phyloP scores from a whole-genome alignment of 441 rosid species.

The Adansonia gregorii region DNA sequence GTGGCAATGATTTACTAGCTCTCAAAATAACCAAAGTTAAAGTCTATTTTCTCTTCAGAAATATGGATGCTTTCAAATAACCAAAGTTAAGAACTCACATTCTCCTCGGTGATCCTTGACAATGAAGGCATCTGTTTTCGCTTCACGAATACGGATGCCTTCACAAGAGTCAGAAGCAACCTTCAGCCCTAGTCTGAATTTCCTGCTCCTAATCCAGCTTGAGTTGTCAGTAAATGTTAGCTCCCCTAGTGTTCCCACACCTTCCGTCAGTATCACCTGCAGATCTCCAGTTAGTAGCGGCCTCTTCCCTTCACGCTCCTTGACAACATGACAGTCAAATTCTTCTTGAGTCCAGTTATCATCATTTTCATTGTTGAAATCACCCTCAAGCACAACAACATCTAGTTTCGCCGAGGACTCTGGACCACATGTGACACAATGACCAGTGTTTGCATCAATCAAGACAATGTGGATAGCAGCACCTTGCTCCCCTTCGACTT shows the following conservation, averaged over 20 bases:
- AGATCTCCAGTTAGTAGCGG: slow-evolving; percentile 79
- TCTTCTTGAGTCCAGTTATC: slow-evolving; percentile 76
- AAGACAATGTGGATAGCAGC: slow-evolving; percentile 67
- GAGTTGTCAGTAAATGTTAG: slow-evolving; percentile 80
- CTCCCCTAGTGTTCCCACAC: slow-evolving; percentile 77
- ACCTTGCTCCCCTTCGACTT: slow-evolving; percentile 86
- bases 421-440: slow-evolving; percentile 57
- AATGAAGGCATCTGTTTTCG: slow-evolving; percentile 81
- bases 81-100: slow-evolving; percentile 39
- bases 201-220: slow-evolving; percentile 84
- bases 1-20: neutral
- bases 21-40: neutral
- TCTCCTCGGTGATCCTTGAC: slow-evolving; percentile 87
- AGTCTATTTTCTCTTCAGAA: neutral
- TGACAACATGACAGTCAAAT: slow-evolving; percentile 76
- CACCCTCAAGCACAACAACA: slow-evolving; percentile 79
- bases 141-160: slow-evolving; percentile 65
- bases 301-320: slow-evolving; percentile 85
- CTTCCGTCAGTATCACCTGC: slow-evolving; percentile 71
- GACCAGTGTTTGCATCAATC: slow-evolving; percentile 58
- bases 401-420: slow-evolving; percentile 63
- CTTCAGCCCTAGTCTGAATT: slow-evolving; percentile 77
- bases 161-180: slow-evolving; percentile 61
- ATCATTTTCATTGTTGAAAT: slow-evolving; percentile 74
- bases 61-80: neutral